These are phyloP conservation scores for Trichoderma koningiopsis DNA, from an alignment of 2,329 filamentous ascomycete genomes.

Conservation along the genomic window DNA sequence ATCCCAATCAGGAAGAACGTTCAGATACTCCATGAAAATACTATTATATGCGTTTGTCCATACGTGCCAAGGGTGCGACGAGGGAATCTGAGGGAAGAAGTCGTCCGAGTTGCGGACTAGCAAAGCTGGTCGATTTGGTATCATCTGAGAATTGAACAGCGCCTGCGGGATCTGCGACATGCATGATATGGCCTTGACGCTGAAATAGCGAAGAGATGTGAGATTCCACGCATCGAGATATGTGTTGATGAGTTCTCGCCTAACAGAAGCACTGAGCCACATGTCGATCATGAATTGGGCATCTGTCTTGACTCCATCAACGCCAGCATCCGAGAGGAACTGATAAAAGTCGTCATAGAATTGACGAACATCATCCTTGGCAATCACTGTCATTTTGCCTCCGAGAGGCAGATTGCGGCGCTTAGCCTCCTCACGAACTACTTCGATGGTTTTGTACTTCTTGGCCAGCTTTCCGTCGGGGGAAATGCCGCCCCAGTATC, in stretches of 20 bases:
- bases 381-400: slow-evolving; percentile 71
- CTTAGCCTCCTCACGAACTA: slow-evolving; percentile 52
- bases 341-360: slow-evolving; percentile 92
- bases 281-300: slow-evolving; percentile 88
- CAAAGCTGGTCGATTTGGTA: slow-evolving; percentile 71
- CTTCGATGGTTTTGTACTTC: slow-evolving; percentile 73
- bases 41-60: slow-evolving; percentile 92
- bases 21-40: slow-evolving; percentile 80
- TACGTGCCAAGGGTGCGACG: slow-evolving; percentile 90
- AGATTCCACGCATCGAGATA: slow-evolving; percentile 89
- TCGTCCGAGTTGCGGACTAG: slow-evolving; percentile 86
- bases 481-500: slow-evolving; percentile 91
- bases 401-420: slow-evolving; percentile 54
- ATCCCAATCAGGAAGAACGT: slow-evolving; percentile 81
- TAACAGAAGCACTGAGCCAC: slow-evolving; percentile 66
- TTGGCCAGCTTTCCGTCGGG: slow-evolving; percentile 72
- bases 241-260: slow-evolving; percentile 69
- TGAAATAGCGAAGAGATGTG: slow-evolving; percentile 75
- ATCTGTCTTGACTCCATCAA: slow-evolving; percentile 92
- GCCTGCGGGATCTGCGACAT: slow-evolving; percentile 91
- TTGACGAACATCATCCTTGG: slow-evolving; percentile 68
- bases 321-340: slow-evolving; percentile 72
- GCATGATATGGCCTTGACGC: slow-evolving; percentile 80
- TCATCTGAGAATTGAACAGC: slow-evolving; percentile 81
- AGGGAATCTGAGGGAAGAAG: slow-evolving; percentile 82